These are phyloP conservation scores for Geotrichum aggregatum DNA, from an alignment of 1,139 yeast genomes.

Conservation along the genomic window DNA sequence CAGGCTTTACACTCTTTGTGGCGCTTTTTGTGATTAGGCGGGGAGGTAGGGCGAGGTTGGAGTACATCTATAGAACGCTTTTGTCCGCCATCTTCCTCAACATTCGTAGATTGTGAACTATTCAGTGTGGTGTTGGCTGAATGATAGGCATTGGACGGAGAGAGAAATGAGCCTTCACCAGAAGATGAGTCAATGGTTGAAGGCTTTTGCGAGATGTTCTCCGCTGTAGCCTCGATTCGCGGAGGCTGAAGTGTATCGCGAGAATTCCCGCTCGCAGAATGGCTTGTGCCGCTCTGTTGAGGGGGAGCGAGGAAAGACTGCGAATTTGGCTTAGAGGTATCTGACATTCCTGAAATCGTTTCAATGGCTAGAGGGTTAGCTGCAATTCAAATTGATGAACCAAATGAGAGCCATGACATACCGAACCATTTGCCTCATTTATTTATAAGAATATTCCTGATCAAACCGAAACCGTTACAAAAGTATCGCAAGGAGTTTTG, in stretches of 20 bases:
- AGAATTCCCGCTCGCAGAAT: background rate
- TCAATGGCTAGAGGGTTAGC: background rate
- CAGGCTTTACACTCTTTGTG: constrained; percentile 55
- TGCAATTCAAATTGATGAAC: background rate
- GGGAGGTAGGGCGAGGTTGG: constrained; percentile 13
- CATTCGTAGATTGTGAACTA: background rate
- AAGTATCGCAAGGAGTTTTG: background rate
- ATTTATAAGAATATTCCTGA: background rate
- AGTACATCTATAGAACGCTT: constrained; percentile 9
- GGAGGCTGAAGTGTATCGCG: background rate
- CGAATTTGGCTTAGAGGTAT: constrained; percentile 16
- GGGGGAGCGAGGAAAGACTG: constrained; percentile 14
- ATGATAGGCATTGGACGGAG: background rate
- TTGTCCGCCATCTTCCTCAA: constrained; percentile 4
- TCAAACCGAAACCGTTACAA: no score
- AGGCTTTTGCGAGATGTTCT: background rate
- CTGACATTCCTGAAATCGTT: background rate
- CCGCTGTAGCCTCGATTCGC: background rate
- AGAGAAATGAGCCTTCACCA: background rate
- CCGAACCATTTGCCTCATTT: constrained; percentile 9
- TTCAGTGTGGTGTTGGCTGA: background rate
- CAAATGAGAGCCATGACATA: background rate
- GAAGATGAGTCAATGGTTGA: background rate
- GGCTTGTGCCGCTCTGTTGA: background rate
- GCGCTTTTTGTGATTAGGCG: constrained; percentile 18